Evolutionary conservation across 2,329 filamentous ascomycete species (phyloP).

Genomic region (Diaporthe eres): DNA sequence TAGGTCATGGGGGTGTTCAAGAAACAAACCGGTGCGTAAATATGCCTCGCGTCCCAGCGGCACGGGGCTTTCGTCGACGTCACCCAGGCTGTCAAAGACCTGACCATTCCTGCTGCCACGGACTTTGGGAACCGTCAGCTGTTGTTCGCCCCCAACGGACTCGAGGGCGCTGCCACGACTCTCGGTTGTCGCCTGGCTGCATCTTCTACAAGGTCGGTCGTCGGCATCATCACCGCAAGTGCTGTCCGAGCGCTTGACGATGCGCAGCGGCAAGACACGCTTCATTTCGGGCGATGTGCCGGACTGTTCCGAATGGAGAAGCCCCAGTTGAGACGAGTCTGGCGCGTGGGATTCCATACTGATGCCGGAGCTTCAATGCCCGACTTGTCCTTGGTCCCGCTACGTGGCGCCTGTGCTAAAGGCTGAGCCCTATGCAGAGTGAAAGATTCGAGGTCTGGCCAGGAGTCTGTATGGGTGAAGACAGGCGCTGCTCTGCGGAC

Average conservation of each 20-base stretch:
- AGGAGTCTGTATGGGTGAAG: constrained; percentile 48
- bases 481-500: background rate
- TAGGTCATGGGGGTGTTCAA: background rate
- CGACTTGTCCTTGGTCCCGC: constrained; percentile 13
- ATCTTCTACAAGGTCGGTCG: constrained; percentile 31
- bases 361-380: constrained; percentile 5
- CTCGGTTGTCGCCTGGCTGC: constrained; percentile 47
- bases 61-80: constrained; percentile 28
- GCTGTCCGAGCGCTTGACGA: constrained; percentile 59
- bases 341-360: constrained; percentile 54
- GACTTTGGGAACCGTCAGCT: constrained; percentile 55
- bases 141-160: constrained; percentile 44
- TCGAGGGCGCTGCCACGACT: constrained; percentile 46
- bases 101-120: constrained; percentile 44
- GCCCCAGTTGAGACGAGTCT: constrained; percentile 49
- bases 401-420: background rate
- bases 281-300: constrained; percentile 29
- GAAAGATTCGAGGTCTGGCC: constrained; percentile 51
- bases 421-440: constrained; percentile 2
- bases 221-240: constrained; percentile 35
- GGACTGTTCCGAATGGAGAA: constrained; percentile 47
- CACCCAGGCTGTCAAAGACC: constrained; percentile 11
- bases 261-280: constrained; percentile 61
- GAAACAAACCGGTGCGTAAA: constrained; percentile 19
- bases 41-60: constrained; percentile 34